A percentile compares a stretch with the other conserved stretches of the same genome.
Evolutionary conservation across 2,329 filamentous ascomycete genomes (phyloP).

Genomic region (Gaeumannomyces sp.): DNA sequence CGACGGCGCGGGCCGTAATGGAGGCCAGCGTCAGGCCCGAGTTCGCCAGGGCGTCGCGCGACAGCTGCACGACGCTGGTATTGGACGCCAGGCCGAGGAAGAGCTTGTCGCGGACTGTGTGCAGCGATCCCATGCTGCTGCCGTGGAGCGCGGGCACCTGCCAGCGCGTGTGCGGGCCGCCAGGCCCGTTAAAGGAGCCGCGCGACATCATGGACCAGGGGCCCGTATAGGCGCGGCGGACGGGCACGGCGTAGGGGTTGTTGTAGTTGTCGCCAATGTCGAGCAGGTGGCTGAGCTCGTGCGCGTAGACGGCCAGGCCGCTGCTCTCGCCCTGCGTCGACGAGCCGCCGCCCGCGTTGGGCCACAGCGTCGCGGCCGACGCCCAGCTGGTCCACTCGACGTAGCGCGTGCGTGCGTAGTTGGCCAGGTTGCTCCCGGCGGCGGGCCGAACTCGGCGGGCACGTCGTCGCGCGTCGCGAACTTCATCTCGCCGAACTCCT

Average conservation of each 20-base stretch:
- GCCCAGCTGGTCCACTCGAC: constrained; percentile 50
- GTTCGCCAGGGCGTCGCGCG: constrained; percentile 32
- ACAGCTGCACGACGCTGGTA: constrained; percentile 37
- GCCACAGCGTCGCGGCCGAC: constrained; percentile 44
- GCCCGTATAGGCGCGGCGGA: constrained; percentile 41
- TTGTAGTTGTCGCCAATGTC: constrained; percentile 49
- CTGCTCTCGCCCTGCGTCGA: constrained; percentile 48
- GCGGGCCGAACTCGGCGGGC: constrained; percentile 42
- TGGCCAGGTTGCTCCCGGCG: constrained; percentile 31
- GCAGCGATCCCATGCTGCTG: constrained; percentile 42
- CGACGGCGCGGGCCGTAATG: constrained; percentile 41
- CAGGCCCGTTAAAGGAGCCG: constrained; percentile 46
- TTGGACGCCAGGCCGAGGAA: constrained; percentile 41
- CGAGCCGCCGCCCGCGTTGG: constrained; percentile 45
- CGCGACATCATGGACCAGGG: constrained; percentile 47
- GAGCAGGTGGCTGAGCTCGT: constrained; percentile 45
- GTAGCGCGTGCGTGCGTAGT: constrained; percentile 44
- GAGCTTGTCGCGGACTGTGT: constrained; percentile 47
- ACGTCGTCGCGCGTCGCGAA: constrained; percentile 41
- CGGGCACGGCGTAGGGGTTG: constrained; percentile 41
- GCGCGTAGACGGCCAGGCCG: constrained; percentile 46
- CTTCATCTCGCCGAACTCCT: constrained; percentile 50
- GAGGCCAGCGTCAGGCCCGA: constrained; percentile 39
- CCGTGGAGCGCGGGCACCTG: constrained; percentile 44
- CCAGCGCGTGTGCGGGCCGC: constrained; percentile 46